phyloP scores from a whole-genome alignment of 257 asterid genomes.

The Anisodus acutangulus region DNA sequence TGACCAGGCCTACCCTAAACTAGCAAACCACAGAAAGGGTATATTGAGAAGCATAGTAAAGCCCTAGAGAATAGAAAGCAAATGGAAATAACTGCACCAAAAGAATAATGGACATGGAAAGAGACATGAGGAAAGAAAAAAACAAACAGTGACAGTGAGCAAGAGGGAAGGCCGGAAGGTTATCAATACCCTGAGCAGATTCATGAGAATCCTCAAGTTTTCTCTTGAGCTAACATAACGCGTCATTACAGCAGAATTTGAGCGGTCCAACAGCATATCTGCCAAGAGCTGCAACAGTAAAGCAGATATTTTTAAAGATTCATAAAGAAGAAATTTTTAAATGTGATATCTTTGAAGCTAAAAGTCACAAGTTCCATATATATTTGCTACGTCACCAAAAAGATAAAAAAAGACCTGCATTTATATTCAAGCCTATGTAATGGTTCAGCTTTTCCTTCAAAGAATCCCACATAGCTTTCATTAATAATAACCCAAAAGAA shows the following conservation, averaged over 20 bases:
- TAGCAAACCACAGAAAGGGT: neutral
- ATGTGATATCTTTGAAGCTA: too few relatives aligned
- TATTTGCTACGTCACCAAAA: neutral
- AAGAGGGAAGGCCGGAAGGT: neutral
- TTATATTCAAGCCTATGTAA: neutral
- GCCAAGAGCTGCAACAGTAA: constrained; percentile 67
- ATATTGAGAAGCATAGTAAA: neutral
- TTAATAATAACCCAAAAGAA: neutral
- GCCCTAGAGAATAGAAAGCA: neutral
- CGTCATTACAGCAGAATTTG: constrained; percentile 86
- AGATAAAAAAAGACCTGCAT: neutral
- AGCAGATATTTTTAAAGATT: neutral
- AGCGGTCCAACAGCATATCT: constrained; percentile 86
- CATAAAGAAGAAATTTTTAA: too few relatives aligned
- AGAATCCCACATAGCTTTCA: neutral
- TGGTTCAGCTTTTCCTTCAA: constrained; percentile 24
- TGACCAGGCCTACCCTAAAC: too few relatives aligned
- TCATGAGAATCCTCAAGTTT: constrained; percentile 92
- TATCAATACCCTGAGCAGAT: constrained; percentile 80
- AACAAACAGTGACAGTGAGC: neutral
- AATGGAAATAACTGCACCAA: neutral
- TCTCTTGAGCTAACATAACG: constrained; percentile 81
- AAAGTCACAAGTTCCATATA: neutral
- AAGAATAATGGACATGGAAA: neutral
- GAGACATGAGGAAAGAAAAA: neutral